Conservation (phyloP, 2,329 filamentous ascomycete genomes). For the Sporothrix dimorphospora region DNA sequence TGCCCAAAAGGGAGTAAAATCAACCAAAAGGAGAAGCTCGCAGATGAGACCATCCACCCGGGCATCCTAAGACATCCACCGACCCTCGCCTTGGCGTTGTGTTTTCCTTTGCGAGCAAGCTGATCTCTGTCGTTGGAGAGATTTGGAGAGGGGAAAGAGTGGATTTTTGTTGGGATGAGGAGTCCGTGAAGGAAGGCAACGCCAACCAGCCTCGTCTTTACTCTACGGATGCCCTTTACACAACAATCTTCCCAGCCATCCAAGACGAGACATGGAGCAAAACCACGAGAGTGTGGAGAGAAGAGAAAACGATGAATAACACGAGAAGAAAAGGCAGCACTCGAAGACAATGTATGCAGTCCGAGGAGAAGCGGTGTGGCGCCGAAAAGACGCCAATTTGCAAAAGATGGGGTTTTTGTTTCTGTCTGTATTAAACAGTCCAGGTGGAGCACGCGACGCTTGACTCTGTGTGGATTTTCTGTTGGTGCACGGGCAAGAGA, state of each 20-base stretch:
- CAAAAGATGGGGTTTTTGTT: not conserved
- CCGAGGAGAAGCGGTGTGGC: constrained; percentile 20
- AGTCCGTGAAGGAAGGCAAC: not conserved
- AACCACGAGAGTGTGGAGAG: not conserved
- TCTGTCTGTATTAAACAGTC: not conserved
- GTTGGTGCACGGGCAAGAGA: not conserved
- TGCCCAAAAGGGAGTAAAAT: not conserved
- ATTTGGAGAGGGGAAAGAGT: not conserved
- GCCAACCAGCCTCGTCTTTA: not conserved
- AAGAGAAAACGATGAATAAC: not conserved
- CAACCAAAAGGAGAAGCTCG: constrained; percentile 6
- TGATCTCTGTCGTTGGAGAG: not conserved
- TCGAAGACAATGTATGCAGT: not conserved
- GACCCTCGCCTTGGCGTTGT: not conserved
- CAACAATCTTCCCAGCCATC: not conserved
- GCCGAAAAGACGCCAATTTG: constrained; percentile 10
- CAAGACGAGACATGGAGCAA: not conserved
- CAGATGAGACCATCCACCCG: constrained; percentile 16
- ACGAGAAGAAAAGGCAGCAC: not conserved
- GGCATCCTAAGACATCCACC: not conserved
- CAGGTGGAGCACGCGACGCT: not conserved
- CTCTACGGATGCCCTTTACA: not conserved
- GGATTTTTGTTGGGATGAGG: constrained; percentile 4
- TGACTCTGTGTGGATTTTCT: not conserved
- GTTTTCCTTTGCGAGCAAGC: not conserved